A percentile compares a stretch with the other conserved stretches of the same genome.
Evolutionary conservation across 2,329 filamentous ascomycete genomes (phyloP).

Genomic region (Alternaria arborescens): DNA sequence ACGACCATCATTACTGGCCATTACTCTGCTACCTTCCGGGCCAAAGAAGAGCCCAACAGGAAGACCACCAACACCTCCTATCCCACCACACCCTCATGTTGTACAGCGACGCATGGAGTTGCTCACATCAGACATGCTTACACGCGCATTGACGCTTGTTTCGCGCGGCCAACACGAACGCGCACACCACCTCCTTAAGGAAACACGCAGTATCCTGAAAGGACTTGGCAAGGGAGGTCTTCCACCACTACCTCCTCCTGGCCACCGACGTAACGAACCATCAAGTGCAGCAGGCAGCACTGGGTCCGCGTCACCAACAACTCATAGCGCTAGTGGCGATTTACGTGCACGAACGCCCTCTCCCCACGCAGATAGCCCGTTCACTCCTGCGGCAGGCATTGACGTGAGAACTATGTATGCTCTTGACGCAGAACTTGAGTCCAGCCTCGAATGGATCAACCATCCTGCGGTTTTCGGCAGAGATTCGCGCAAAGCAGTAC

Average conservation of each 20-base stretch:
- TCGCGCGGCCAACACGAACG: constrained; percentile 92
- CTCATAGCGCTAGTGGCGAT: constrained; percentile 49
- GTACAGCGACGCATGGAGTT: constrained; percentile 98
- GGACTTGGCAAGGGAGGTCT: constrained; percentile 94
- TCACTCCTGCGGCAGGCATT: constrained; percentile 74
- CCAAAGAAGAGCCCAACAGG: constrained; percentile 65
- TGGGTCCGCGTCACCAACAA: constrained; percentile 49
- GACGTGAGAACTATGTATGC: constrained; percentile 83
- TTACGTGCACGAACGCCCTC: constrained; percentile 49
- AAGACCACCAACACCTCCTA: constrained; percentile 70
- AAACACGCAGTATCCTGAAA: constrained; percentile 94
- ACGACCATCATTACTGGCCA: constrained; percentile 88
- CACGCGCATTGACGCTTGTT: constrained; percentile 87
- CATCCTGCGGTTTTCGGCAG: constrained; percentile 94
- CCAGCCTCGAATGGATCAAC: constrained; percentile 94
- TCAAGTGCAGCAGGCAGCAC: constrained; percentile 51
- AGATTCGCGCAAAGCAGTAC: constrained; percentile 91
- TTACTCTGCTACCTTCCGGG: constrained; percentile 87
- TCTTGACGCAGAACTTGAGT: constrained; percentile 88
- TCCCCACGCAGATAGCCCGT: constrained; percentile 57
- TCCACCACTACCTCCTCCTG: constrained; percentile 80
- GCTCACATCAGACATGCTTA: constrained; percentile 97
- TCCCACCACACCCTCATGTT: constrained; percentile 92
- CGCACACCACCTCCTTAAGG: constrained; percentile 87
- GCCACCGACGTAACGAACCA: constrained; percentile 51